Evolutionary conservation across 2,329 filamentous ascomycete genomes (phyloP).

Genomic region (Westerdykella sp.): DNA sequence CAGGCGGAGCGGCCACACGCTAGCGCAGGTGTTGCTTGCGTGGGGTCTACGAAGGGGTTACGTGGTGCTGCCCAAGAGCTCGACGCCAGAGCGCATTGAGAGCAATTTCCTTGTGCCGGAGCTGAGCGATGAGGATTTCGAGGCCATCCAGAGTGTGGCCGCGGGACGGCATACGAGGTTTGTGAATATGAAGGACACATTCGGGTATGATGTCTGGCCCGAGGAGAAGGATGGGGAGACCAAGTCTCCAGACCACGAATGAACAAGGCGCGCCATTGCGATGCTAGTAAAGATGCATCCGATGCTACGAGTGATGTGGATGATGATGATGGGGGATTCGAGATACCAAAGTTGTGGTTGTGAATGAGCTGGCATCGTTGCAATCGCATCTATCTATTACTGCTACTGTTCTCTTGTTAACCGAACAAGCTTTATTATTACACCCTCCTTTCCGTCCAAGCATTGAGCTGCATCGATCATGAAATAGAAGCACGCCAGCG

Average conservation of each 20-base stretch:
- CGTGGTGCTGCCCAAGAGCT: slow-evolving; percentile 39
- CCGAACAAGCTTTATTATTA: too few species aligned
- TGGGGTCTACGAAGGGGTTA: slow-evolving; percentile 75
- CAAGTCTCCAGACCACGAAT: too few species aligned
- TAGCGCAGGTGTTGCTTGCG: slow-evolving; percentile 74
- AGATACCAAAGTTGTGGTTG: neutral
- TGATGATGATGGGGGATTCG: neutral
- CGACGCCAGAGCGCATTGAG: slow-evolving; percentile 36
- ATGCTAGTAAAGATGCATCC: too few species aligned
- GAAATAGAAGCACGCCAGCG: too few species aligned
- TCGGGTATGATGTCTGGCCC: slow-evolving; percentile 62
- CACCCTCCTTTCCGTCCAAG: too few species aligned
- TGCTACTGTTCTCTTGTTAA: too few species aligned
- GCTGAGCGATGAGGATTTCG: slow-evolving; percentile 50
- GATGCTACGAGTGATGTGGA: too few species aligned
- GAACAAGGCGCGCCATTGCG: too few species aligned
- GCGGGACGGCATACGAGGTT: slow-evolving; percentile 63
- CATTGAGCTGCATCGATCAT: too few species aligned
- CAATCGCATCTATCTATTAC: too few species aligned
- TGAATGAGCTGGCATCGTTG: too few species aligned
- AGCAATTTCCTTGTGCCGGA: slow-evolving; percentile 62
- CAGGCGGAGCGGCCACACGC: slow-evolving; percentile 66
- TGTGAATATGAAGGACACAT: slow-evolving; percentile 77
- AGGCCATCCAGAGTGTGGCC: slow-evolving; percentile 57
- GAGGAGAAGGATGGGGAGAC: slow-evolving; percentile 30